Evolutionary conservation across 768 basidiomycete species (phyloP).

Genomic region (Trametes coccinea): DNA sequence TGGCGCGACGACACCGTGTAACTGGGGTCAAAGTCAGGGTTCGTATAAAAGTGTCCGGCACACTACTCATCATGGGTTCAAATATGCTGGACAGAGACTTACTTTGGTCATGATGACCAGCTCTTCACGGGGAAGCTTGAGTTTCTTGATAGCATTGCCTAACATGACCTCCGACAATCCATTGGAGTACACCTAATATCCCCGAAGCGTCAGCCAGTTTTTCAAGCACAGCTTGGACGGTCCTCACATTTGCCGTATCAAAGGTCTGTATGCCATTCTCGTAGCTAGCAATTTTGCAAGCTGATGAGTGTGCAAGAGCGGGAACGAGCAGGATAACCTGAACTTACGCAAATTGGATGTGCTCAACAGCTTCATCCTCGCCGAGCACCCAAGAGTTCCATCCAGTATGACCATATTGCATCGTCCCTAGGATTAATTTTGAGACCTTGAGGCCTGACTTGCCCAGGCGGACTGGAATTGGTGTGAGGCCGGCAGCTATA

Average conservation of each 20-base stretch:
- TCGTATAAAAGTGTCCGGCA: too few species aligned
- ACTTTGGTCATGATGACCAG: slow-evolving; percentile 56
- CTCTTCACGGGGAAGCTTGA: slow-evolving; percentile 47
- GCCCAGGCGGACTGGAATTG: slow-evolving; percentile 28
- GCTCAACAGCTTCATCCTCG: slow-evolving; percentile 38
- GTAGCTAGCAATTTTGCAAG: slow-evolving; percentile 24
- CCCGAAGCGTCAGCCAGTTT: too few species aligned
- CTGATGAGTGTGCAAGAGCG: too few species aligned
- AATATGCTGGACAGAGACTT: not conserved
- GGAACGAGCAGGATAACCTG: not conserved
- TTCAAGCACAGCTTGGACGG: too few species aligned
- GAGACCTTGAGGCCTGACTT: slow-evolving; percentile 34
- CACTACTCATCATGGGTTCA: not conserved
- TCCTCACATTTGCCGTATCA: slow-evolving; percentile 33
- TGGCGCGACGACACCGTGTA: not conserved
- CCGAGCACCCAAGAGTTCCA: slow-evolving; percentile 40
- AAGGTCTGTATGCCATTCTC: slow-evolving; percentile 41
- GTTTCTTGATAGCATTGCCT: slow-evolving; percentile 48
- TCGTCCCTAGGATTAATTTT: slow-evolving; percentile 36
- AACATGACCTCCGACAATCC: slow-evolving; percentile 46
- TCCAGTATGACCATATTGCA: slow-evolving; percentile 34
- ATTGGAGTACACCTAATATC: slow-evolving; percentile 37
- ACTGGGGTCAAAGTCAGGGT: slow-evolving; percentile 13
- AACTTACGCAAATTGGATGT: slow-evolving; percentile 39
- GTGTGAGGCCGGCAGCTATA: too few species aligned